Evolutionary conservation across 2,329 filamentous ascomycete genomes (phyloP).

Genomic region (Aspergillus brunneoviolaceus): DNA sequence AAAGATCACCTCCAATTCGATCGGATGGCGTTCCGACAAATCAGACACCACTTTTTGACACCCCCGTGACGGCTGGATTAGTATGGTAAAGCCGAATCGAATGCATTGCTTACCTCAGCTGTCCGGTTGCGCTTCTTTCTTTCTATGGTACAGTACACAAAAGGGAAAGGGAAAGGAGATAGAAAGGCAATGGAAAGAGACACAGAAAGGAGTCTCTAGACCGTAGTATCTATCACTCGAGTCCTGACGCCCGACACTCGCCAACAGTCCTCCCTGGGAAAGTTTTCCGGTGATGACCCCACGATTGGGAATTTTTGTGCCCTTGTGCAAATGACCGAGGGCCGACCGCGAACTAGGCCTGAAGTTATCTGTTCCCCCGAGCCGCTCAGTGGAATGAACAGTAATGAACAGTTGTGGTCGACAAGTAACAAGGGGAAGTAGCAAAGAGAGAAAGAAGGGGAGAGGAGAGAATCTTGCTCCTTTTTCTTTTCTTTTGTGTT

Average conservation of each 20-base stretch:
- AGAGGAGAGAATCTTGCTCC: too few relatives aligned
- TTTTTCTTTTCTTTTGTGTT: too few relatives aligned
- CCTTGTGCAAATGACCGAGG: neutral
- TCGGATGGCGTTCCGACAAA: constrained; percentile 1
- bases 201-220: neutral
- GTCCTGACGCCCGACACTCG: neutral
- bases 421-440: too few relatives aligned
- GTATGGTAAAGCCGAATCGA: neutral
- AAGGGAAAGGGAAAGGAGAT: too few relatives aligned
- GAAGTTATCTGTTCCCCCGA: too few relatives aligned
- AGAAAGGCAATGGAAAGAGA: too few relatives aligned
- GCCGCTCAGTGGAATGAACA: neutral
- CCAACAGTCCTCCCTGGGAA: neutral
- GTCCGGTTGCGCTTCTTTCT: too few relatives aligned
- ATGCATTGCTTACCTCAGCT: too few relatives aligned
- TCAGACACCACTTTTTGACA: neutral
- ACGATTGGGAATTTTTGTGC: neutral
- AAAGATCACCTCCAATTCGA: neutral
- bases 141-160: too few relatives aligned
- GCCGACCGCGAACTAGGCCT: neutral
- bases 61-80: neutral
- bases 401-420: neutral
- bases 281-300: neutral
- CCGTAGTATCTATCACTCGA: too few relatives aligned
- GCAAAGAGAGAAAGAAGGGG: too few relatives aligned